A percentile compares a stretch with the other conserved stretches of the same genome.
phyloP scores from a whole-genome alignment of 2,329 filamentous ascomycete species.

The Basipetospora chlamydospora region DNA sequence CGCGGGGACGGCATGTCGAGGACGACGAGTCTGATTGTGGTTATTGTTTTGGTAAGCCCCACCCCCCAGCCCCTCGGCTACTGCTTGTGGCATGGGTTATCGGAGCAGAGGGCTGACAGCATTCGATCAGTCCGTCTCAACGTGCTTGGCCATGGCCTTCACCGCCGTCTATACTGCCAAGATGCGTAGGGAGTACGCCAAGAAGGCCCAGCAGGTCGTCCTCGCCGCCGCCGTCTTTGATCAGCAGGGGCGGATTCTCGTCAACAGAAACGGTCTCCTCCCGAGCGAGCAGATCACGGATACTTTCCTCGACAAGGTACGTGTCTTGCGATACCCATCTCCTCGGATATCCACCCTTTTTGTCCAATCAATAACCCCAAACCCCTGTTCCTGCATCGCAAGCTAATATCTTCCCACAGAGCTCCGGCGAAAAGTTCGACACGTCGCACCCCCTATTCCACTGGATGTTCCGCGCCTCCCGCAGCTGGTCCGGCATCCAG shows the following conservation, averaged over 20 bases:
- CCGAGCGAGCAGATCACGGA: constrained; percentile 67
- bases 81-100: too few relatives aligned
- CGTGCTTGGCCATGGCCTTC: constrained; percentile 43
- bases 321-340: too few relatives aligned
- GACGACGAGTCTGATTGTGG: constrained; percentile 32
- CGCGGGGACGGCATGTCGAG: constrained; percentile 31
- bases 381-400: too few relatives aligned
- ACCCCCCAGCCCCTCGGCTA: too few relatives aligned
- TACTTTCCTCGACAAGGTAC: constrained; percentile 53
- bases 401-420: constrained; percentile 10
- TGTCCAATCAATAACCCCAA: too few relatives aligned
- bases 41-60: constrained; percentile 52
- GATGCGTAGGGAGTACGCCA: constrained; percentile 36
- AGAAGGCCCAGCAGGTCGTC: constrained; percentile 46
- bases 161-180: constrained; percentile 39
- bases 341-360: too few relatives aligned
- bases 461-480: constrained; percentile 73
- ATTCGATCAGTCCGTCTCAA: constrained; percentile 48
- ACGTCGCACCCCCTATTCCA: constrained; percentile 67
- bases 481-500: constrained; percentile 58
- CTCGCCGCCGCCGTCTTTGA: constrained; percentile 54
- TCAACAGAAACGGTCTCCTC: constrained; percentile 53
- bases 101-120: too few relatives aligned
- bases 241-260: constrained; percentile 47
- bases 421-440: constrained; percentile 57